Evolutionary conservation across 306 rosid species (phyloP).

Genomic region (Fragaria iinumae): DNA sequence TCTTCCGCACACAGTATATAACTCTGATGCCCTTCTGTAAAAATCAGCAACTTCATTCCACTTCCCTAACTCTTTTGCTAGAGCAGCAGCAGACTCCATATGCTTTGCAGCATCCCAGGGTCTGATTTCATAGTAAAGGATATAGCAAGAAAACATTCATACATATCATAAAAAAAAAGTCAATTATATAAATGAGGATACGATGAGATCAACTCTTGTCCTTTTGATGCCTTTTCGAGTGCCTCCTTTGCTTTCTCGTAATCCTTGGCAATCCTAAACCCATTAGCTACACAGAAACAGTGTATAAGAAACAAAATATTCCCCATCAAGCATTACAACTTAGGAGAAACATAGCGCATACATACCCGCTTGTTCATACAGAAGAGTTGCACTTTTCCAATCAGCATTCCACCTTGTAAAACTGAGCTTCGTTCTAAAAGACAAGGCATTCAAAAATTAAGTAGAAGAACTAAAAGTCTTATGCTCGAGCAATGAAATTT

Average conservation of each 20-base stretch:
- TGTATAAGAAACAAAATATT: not conserved
- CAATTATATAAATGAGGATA: slow-evolving; percentile 55
- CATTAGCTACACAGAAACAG: slow-evolving; percentile 60
- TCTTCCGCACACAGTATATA: slow-evolving; percentile 76
- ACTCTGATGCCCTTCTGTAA: slow-evolving; percentile 80
- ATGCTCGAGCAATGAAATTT: slow-evolving; percentile 8
- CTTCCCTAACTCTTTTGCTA: slow-evolving; percentile 77
- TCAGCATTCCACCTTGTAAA: slow-evolving; percentile 95
- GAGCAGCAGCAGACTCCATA: slow-evolving; percentile 93
- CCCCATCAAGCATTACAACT: not conserved
- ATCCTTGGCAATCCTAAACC: slow-evolving; percentile 65
- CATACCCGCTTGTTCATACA: slow-evolving; percentile 91
- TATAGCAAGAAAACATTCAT: slow-evolving; percentile 9
- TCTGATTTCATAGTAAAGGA: slow-evolving; percentile 61
- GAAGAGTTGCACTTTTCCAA: slow-evolving; percentile 76
- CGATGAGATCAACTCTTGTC: slow-evolving; percentile 96
- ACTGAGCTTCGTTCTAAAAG: slow-evolving; percentile 71
- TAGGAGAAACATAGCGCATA: slow-evolving; percentile 13
- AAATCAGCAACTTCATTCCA: slow-evolving; percentile 85
- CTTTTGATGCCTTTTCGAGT: slow-evolving; percentile 88
- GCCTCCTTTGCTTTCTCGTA: slow-evolving; percentile 83
- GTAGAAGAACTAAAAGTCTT: not conserved
- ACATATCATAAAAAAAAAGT: not conserved
- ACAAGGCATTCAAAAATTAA: slow-evolving; percentile 3
- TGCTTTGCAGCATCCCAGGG: slow-evolving; percentile 99